Percentiles rank a stretch among this genome's conserved stretches.
Conservation (phyloP, 805 yeast genomes). For the Candida dendrica region DNA sequence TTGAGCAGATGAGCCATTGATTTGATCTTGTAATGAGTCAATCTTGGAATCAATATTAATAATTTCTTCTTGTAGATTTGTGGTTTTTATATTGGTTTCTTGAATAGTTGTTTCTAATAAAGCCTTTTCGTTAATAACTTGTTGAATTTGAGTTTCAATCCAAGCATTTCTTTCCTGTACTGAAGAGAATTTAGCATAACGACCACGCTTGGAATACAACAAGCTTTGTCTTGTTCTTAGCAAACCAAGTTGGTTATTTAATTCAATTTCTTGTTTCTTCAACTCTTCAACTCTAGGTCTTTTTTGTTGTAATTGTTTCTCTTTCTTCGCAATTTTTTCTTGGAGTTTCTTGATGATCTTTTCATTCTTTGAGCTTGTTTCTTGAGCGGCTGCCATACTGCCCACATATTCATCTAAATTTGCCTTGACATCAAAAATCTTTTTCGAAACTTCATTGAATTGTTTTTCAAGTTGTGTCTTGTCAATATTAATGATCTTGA, state of each 20-base stretch:
- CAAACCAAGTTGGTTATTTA: slow-evolving; percentile 33
- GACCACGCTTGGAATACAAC: slow-evolving; percentile 64
- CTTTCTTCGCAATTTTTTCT: slow-evolving; percentile 27
- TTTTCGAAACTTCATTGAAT: slow-evolving; percentile 39
- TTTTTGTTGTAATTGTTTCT: slow-evolving; percentile 26
- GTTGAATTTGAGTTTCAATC: slow-evolving; percentile 47
- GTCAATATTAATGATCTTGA: slow-evolving; percentile 51
- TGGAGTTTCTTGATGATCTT: slow-evolving; percentile 19
- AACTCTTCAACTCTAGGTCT: slow-evolving; percentile 36
- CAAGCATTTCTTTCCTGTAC: slow-evolving; percentile 59
- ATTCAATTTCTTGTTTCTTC: slow-evolving; percentile 30
- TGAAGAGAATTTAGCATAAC: slow-evolving; percentile 50
- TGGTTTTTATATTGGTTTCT: slow-evolving; percentile 5
- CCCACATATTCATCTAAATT: slow-evolving; percentile 28
- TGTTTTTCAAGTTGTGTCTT: slow-evolving; percentile 44
- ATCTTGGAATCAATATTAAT: slow-evolving; percentile 22
- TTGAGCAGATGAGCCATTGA: slow-evolving; percentile 27
- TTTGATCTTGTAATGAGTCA: slow-evolving; percentile 26
- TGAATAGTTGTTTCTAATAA: slow-evolving; percentile 10
- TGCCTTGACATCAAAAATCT: slow-evolving; percentile 43
- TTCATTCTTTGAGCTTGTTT: slow-evolving; percentile 15
- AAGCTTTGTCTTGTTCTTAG: slow-evolving; percentile 47
- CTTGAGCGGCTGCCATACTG: slow-evolving; percentile 25
- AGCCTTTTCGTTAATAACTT: slow-evolving; percentile 23
- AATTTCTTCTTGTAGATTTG: slow-evolving; percentile 13